Conservation (phyloP, 73 alveolate genomes). For the Tetrahymena borealis region DNA sequence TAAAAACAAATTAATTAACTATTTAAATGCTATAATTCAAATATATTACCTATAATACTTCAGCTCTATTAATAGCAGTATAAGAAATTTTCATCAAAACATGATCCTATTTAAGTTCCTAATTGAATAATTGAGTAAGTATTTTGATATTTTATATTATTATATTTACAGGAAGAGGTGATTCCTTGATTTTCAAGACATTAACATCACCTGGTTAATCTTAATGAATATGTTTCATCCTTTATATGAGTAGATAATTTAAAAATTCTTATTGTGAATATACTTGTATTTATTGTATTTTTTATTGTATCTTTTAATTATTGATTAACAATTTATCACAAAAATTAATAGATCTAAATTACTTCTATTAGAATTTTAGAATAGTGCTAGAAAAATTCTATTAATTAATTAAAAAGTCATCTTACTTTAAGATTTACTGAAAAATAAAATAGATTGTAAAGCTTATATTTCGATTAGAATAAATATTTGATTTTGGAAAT, state of each 20-base stretch:
- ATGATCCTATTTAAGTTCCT: constrained; percentile 8
- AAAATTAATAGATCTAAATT: too few species aligned
- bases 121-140: too few species aligned
- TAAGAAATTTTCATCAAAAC: constrained; percentile 6
- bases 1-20: background rate
- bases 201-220: background rate
- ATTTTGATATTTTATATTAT: background rate
- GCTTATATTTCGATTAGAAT: too few species aligned
- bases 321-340: background rate
- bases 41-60: constrained; percentile 12
- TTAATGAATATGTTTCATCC: background rate
- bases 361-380: background rate
- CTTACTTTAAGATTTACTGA: background rate
- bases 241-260: background rate
- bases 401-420: background rate
- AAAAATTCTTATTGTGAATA: background rate
- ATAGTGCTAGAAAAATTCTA: background rate
- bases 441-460: too few species aligned
- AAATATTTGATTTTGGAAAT: too few species aligned
- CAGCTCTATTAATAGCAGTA: constrained; percentile 42
- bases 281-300: background rate
- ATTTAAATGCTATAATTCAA: background rate
- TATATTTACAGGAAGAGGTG: background rate
- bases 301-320: background rate
- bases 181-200: background rate